Base-by-base conservation (phyloP, 768 basidiomycete species). In the Tricholomella constricta region DNA sequence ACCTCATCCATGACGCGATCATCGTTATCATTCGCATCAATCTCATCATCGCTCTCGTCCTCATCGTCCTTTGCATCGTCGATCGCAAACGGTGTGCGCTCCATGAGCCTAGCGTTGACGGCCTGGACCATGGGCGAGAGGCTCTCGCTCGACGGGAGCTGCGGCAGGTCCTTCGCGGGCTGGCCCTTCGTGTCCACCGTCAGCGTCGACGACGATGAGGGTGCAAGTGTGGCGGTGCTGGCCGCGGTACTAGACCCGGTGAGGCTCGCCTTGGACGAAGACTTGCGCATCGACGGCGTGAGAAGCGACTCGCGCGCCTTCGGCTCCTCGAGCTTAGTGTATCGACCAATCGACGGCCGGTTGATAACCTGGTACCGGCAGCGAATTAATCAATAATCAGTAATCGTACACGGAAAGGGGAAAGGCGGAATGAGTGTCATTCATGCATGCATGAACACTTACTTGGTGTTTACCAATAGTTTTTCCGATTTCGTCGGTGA, bases 61-160 rank as follows among this genome's bases (percentile, higher is more conserved):
- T 90, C 88, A 0, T 86, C 86, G 23, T 90, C 91, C 10, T 88
- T 88, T 3, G 87, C 91, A 69, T 94, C 93, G 64, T 99, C 97
- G 54, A 98, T 97, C n/a, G 93, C 93, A 67, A 99, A 99, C 58
- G 89, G 88, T 22, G 92, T 94, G 37, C 96, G 78, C 66, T 96
- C 91, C 88, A 95, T 88, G 41, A 93, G 77, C 26, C 91, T 90
- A 27, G 88, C 88, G 57, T 83, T 89, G 45, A 88, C 90, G 0
- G 85, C 87, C 61, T 87, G 78, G 43, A 91, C 75, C 74, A 89
- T 80, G 6, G 86, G 80, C 65, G 83, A 80, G 38, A 81, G 74
- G 23, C 68, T 68, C 12, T 70, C 74, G 36, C 65, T 73, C 45
- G 74, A 73, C 1, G 76, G 75, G 2, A 72, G 58, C 54, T 58